These are phyloP conservation scores for Camptophora hylomeconis DNA, from an alignment of 2,329 filamentous ascomycete genomes.

Conservation along the genomic window DNA sequence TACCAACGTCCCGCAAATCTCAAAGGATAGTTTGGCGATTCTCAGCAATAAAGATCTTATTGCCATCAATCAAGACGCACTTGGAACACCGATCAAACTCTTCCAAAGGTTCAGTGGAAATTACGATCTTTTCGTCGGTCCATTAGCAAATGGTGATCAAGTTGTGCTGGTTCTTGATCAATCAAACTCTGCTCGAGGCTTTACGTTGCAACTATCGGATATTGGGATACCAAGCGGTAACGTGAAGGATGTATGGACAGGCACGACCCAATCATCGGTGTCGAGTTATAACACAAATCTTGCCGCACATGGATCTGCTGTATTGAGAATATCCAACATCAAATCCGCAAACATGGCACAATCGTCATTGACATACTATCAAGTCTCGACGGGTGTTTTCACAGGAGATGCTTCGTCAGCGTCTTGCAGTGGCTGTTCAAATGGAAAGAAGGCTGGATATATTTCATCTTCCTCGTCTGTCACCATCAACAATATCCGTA, in stretches of 20 bases:
- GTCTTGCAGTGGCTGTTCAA: too few relatives aligned
- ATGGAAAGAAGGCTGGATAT: background rate
- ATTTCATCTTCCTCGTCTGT: background rate
- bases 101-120: constrained; percentile 26
- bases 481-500: background rate
- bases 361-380: background rate
- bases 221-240: constrained; percentile 23
- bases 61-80: constrained; percentile 28
- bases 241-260: constrained; percentile 25
- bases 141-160: constrained; percentile 22
- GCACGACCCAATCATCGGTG: constrained; percentile 7
- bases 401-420: too few relatives aligned
- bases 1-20: constrained; percentile 11
- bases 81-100: constrained; percentile 25
- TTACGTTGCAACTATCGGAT: constrained; percentile 21
- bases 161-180: constrained; percentile 27
- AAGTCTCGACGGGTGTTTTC: too few relatives aligned
- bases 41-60: constrained; percentile 27
- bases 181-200: constrained; percentile 21
- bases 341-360: constrained; percentile 6
- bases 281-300: constrained; percentile 16
- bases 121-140: constrained; percentile 26
- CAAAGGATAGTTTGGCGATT: constrained; percentile 15
- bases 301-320: constrained; percentile 19
- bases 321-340: constrained; percentile 24